Evolutionary conservation across 345 rosid species (phyloP), one percentile per base, ranked within the genome.

Genomic region (Erysimum cheiranthoides): DNA sequence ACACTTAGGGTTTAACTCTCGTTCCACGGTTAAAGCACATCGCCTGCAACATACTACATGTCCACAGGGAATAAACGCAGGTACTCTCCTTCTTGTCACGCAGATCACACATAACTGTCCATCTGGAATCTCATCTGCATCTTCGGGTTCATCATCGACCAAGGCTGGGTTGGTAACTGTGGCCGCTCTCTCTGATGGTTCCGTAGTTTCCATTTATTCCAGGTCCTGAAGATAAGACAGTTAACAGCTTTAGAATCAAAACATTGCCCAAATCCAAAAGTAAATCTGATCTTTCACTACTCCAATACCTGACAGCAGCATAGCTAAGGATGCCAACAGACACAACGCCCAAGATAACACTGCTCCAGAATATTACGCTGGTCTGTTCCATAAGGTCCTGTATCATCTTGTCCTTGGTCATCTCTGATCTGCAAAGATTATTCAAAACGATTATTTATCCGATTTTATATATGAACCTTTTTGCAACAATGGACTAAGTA

Each of bases 1-100:
- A 46, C 98, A 95, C 74, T 84, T 92, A 0, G 93, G 97, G 40
- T 81, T 54, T 32, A 40, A 42, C 61, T 82, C 92, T 3, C 89
- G 83, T 73, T 88, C 98, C 39, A 95, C 86, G 5, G 90, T 79
- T 58, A 80, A 59, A 11, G 97, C 97, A 50, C 99, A 95, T 47
- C 50, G 83, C 71, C 85, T 90, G 83, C 99, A 95, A 75, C 99
- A 92, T 28, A 87, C 98, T 11, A 93, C 75, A 80, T 95, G 99
- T 30, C 99, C 97, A 27, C 99, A 95, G 13, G 99, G 99, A 66
- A 85, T 74, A 60, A 95, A 95, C 6, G 93, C 96, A 11, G 91
- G 80, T 6, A 84, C 78, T 50, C 93, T 82, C 43, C 93, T 84
- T 82, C 94, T 84, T 73, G 82, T 74, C 59, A 90, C 82, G 78